These are phyloP conservation scores for Phytophthora pluvialis DNA, from an alignment of 352 stramenopile genomes.

Conservation along the genomic window DNA sequence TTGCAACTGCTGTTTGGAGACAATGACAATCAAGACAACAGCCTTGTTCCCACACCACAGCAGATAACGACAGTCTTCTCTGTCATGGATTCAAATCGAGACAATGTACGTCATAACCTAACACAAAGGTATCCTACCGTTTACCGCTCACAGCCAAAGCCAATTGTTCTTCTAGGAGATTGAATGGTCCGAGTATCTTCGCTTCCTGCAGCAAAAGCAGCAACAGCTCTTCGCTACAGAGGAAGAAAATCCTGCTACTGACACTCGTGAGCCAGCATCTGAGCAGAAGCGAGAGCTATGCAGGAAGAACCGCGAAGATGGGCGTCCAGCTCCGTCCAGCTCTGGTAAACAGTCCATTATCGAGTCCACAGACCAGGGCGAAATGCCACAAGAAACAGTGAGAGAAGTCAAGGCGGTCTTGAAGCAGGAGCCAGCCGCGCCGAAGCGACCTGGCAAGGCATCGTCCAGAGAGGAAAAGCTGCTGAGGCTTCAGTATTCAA, in stretches of 20 bases:
- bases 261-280: conserved; percentile 2
- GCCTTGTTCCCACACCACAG: neutral
- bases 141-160: too few species aligned
- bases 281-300: conserved; percentile 29
- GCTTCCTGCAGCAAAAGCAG: conserved; percentile 42
- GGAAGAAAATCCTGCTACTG: neutral
- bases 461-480: conserved; percentile 23
- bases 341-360: neutral
- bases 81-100: conserved; percentile 54
- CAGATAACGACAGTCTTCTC: conserved; percentile 52
- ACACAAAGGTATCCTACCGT: neutral
- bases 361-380: conserved; percentile 14
- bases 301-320: conserved; percentile 43
- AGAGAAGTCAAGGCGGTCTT: neutral
- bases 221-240: neutral
- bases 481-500: conserved; percentile 31
- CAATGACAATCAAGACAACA: conserved; percentile 5
- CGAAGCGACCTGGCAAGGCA: conserved; percentile 19
- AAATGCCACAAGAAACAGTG: neutral
- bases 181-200: conserved; percentile 67
- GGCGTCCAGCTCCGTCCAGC: neutral
- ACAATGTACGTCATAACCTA: conserved; percentile 41
- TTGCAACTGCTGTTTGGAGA: conserved; percentile 41
- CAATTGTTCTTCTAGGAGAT: conserved; percentile 36
- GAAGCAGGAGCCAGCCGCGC: conserved; percentile 6